Evolutionary conservation across 108 stramenopile species (phyloP).

Genomic region (Nitzschia palea): DNA sequence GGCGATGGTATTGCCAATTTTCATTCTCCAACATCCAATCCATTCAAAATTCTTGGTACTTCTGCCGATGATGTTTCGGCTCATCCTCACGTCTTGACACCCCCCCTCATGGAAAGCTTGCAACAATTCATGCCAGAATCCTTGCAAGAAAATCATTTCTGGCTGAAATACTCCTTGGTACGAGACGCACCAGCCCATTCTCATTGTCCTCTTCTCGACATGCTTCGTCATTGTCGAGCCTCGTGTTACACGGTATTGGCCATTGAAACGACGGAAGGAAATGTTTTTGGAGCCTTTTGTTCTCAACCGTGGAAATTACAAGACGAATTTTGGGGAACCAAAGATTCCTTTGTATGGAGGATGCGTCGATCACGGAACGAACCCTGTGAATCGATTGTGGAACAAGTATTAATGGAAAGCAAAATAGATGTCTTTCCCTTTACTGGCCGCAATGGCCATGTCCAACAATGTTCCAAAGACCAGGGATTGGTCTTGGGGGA

Average conservation of each 20-base stretch:
- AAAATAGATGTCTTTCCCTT: conserved; percentile 71
- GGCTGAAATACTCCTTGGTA: conserved; percentile 70
- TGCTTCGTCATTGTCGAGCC: conserved; percentile 59
- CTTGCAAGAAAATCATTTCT: conserved; percentile 57
- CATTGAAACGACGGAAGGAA: conserved; percentile 74
- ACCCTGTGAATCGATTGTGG: conserved; percentile 46
- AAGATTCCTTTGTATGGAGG: conserved; percentile 74
- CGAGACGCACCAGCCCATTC: conserved; percentile 42
- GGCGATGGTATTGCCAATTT: conserved; percentile 48
- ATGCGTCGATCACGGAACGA: conserved; percentile 64
- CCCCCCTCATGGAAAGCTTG: conserved; percentile 67
- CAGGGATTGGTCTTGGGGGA: conserved; percentile 62
- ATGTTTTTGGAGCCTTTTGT: conserved; percentile 78
- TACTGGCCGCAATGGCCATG: conserved; percentile 56
- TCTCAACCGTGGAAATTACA: conserved; percentile 54
- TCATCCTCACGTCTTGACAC: conserved; percentile 67
- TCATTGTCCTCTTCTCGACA: conserved; percentile 43
- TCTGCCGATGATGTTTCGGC: conserved; percentile 53
- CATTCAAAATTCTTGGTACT: conserved; percentile 71
- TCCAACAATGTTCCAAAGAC: conserved; percentile 65
- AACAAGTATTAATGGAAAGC: conserved; percentile 66
- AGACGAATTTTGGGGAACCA: conserved; percentile 49
- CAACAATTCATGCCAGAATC: conserved; percentile 59
- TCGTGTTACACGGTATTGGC: conserved; percentile 64
- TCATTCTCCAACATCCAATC: conserved; percentile 31